Conservation (phyloP, 371 early-diverging fungal genomes). For the Zychaea mexicana region DNA sequence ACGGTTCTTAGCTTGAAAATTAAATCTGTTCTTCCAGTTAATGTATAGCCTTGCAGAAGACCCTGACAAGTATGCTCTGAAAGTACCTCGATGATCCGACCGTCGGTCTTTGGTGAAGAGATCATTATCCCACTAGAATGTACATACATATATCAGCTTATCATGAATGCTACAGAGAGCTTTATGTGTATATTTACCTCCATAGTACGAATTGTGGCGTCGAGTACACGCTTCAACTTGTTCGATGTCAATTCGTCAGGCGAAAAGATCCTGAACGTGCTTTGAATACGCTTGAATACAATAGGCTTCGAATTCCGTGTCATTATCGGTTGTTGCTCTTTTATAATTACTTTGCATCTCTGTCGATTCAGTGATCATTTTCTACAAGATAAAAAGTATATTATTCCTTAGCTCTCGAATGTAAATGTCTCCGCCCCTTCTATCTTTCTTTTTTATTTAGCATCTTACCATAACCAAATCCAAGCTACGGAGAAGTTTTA, state of each 20-base stretch:
- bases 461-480: background rate
- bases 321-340: background rate
- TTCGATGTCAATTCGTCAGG: conserved; percentile 46
- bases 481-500: background rate
- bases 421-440: background rate
- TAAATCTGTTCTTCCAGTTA: conserved; percentile 29
- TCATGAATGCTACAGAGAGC: background rate
- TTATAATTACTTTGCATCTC: background rate
- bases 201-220: conserved; percentile 34
- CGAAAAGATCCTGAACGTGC: conserved; percentile 38
- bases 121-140: conserved; percentile 33
- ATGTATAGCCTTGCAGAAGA: conserved; percentile 48
- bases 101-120: conserved; percentile 22
- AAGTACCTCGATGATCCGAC: conserved; percentile 41
- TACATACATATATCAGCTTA: background rate
- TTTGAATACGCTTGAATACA: conserved; percentile 17
- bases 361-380: background rate
- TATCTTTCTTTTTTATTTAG: background rate
- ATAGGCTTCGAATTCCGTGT: background rate
- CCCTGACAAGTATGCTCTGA: conserved; percentile 51
- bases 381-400: background rate
- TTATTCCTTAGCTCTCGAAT: background rate
- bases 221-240: conserved; percentile 34
- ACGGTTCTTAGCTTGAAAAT: conserved; percentile 23
- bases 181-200: conserved; percentile 19